Evolutionary conservation across 139 green algal species (phyloP).

Genomic region (Gonium pectorale): DNA sequence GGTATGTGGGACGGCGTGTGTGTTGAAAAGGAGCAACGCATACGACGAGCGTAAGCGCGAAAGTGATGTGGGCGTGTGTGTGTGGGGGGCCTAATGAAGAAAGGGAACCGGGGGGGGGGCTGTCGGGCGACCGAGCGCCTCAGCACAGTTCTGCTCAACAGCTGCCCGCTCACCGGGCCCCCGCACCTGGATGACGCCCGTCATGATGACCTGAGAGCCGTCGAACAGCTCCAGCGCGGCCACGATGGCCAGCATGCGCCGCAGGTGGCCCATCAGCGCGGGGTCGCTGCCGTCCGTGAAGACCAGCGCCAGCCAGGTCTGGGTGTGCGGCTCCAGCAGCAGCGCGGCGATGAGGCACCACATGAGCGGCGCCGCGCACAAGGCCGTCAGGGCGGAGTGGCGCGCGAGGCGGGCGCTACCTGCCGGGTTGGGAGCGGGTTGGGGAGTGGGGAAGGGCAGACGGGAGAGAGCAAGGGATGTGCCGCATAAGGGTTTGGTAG

Average conservation of each 20-base stretch:
- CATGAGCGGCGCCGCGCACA: constrained; percentile 45
- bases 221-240: constrained; percentile 64
- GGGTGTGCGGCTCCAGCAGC: constrained; percentile 54
- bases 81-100: too few species aligned
- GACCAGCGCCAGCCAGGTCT: constrained; percentile 52
- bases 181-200: constrained; percentile 55
- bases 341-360: constrained; percentile 55
- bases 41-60: too few species aligned
- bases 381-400: constrained; percentile 18
- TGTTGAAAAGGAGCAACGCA: too few species aligned
- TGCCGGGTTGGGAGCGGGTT: neutral
- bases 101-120: too few species aligned
- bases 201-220: constrained; percentile 62
- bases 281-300: constrained; percentile 63
- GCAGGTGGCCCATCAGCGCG: constrained; percentile 53
- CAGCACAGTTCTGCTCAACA: too few species aligned
- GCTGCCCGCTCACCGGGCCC: too few species aligned
- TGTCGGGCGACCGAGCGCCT: too few species aligned
- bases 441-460: neutral
- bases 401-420: constrained; percentile 16
- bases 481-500: too few species aligned
- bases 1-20: too few species aligned
- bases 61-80: too few species aligned
- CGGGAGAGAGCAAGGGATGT: neutral
- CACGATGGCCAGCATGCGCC: constrained; percentile 62